These are phyloP conservation scores for Rhizopogon vesiculosus DNA, from an alignment of 768 basidiomycete species.

Conservation along the genomic window DNA sequence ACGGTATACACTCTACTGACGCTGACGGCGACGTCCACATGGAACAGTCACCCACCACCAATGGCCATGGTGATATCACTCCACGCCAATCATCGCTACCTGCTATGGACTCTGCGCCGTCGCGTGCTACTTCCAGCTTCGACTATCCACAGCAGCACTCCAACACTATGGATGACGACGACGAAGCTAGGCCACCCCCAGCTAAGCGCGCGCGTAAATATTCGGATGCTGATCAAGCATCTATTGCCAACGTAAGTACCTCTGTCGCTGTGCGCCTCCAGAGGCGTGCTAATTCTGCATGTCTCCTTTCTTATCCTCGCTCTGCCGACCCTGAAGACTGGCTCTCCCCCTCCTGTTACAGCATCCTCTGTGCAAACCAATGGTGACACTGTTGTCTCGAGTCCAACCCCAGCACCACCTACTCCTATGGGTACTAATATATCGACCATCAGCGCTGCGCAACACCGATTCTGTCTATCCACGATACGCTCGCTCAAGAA, in stretches of 20 bases:
- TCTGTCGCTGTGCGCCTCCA: slow-evolving; percentile 43
- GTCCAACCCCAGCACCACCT: slow-evolving; percentile 9
- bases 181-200: slow-evolving; percentile 68
- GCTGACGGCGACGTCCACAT: slow-evolving; percentile 28
- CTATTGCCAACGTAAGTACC: slow-evolving; percentile 64
- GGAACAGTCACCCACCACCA: slow-evolving; percentile 14
- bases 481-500: slow-evolving; percentile 83
- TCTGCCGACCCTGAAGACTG: slow-evolving; percentile 50
- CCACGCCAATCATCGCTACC: slow-evolving; percentile 37
- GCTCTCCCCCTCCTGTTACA: slow-evolving; percentile 69
- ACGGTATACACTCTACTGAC: slow-evolving; percentile 17
- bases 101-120: slow-evolving; percentile 27
- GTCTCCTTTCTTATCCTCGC: slow-evolving; percentile 11
- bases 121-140: slow-evolving; percentile 29
- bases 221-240: slow-evolving; percentile 73
- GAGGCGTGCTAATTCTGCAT: slow-evolving; percentile 48
- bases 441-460: slow-evolving; percentile 54
- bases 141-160: slow-evolving; percentile 24
- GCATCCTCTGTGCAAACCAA: slow-evolving; percentile 28
- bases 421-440: slow-evolving; percentile 4
- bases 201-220: slow-evolving; percentile 76
- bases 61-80: slow-evolving; percentile 22
- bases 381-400: slow-evolving; percentile 14
- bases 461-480: slow-evolving; percentile 76
- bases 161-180: slow-evolving; percentile 25